Base-by-base conservation (phyloP, 805 yeast species). In the Yarrowia yakushimensis region DNA sequence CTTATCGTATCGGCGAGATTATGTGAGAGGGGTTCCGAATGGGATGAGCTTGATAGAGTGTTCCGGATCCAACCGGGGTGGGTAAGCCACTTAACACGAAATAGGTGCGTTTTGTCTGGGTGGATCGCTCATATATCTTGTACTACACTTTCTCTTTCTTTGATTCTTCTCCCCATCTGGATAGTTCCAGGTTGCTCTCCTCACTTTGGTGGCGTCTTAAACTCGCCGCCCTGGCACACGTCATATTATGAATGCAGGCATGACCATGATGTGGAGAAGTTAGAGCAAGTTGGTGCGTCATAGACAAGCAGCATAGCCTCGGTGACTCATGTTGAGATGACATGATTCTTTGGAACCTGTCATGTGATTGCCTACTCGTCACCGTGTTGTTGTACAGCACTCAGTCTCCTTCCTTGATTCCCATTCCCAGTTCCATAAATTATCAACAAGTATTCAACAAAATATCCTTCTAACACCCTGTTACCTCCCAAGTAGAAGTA, bases 1-100 rank as follows among this genome's bases (percentile, higher is more conserved):
- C 52, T 45, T 45, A 45, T 45, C 52, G 52, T 45, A 45, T 45
- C 36, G 52, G 52, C 36, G 27, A 30, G 52, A 45, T 45, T 30
- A 45, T 45, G 52, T 30, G 52, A 9, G 23, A 25, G 2, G 33
- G 36, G n/a, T n/a, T 30, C 27, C 25, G 36, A 20, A 30, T 7
- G 25, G 25, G 17, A 18, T 9, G 52, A 45, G 52, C 13, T 43
- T 43, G 34, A 27, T 28, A 2, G 20, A 9, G 11, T 3, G 45
- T 4, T 43, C 31, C 48, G 48, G n/a, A 27, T 43, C 17, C 48
- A 23, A 30, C 30, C 45, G 45, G 12, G 4, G 8, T 39, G 43
- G 25, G 23, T 15, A 39, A 39, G 43, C 46, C 46, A 41, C 46
- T 9, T 13, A 22, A 17, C 45, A n/a, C 45, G 45, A 41, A 41